These are phyloP conservation scores for Cubamyces lactineus DNA, from an alignment of 768 basidiomycete species.

Conservation along the genomic window DNA sequence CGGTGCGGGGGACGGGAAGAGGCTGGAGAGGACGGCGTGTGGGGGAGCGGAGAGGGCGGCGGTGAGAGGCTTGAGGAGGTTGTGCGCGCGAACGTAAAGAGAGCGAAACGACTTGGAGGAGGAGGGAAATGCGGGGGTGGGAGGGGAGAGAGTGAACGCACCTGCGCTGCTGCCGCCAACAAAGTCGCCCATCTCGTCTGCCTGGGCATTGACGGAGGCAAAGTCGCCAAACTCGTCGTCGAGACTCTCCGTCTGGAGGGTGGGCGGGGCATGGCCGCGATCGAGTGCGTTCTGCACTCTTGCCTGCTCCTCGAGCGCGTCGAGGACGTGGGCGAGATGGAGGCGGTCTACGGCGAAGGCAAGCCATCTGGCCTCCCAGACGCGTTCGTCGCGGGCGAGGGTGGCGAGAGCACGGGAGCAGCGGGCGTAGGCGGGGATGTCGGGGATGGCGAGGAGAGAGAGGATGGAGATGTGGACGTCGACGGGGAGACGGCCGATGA, in stretches of 20 bases:
- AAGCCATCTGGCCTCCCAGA: conserved; percentile 80
- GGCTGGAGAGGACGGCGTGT: conserved; percentile 64
- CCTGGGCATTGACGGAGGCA: conserved; percentile 44
- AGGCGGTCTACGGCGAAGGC: conserved; percentile 56
- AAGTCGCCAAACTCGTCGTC: conserved; percentile 95
- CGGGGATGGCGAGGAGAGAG: conserved; percentile 73
- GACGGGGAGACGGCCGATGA: conserved; percentile 79
- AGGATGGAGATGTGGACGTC: conserved; percentile 79
- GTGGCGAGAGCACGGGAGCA: conserved; percentile 64
- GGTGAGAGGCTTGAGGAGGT: conserved; percentile 61
- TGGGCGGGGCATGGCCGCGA: conserved; percentile 57
- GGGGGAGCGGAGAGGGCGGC: conserved; percentile 62
- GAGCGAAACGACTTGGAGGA: conserved; percentile 47
- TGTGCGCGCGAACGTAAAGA: conserved; percentile 69
- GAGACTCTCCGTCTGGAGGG: conserved; percentile 57
- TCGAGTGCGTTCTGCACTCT: conserved; percentile 43
- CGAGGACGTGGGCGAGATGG: conserved; percentile 52
- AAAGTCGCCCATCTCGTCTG: conserved; percentile 54
- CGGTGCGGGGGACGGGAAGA: conserved; percentile 41
- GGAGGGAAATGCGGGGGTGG: conserved; percentile 24
- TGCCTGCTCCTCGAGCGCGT: conserved; percentile 57
- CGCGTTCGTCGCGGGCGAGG: conserved; percentile 67
- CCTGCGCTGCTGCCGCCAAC: conserved; percentile 40
- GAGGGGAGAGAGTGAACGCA: conserved; percentile 35
- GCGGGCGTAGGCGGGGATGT: conserved; percentile 76